These are phyloP conservation scores for Acanthamoeba polyphaga DNA, from an alignment of 208 protist genomes.

Conservation along the genomic window DNA sequence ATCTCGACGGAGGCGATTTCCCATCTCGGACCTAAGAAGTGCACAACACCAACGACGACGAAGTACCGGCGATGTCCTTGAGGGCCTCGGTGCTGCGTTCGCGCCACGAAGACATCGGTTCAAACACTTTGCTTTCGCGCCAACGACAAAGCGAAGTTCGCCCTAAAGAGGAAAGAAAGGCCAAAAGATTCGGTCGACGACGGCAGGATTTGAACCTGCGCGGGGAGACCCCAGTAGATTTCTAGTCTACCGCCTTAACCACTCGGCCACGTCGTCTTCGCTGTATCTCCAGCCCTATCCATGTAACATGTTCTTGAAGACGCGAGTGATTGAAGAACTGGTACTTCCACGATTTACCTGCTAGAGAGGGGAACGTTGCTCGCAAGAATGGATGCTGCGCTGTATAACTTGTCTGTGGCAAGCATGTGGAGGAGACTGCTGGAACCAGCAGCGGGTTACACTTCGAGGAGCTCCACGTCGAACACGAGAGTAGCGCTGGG, in stretches of 20 bases:
- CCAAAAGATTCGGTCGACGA: neutral
- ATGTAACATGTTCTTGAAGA: too few species aligned
- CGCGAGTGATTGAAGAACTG: too few species aligned
- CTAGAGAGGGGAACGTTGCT: too few species aligned
- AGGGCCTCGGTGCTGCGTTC: neutral
- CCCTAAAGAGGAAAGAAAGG: neutral
- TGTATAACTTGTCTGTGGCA: too few species aligned
- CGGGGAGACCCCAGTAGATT: conserved; percentile 16
- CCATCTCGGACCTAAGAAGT: neutral
- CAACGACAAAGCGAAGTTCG: too few species aligned
- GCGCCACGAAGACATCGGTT: neutral
- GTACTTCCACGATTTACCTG: too few species aligned
- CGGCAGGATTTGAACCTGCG: conserved; percentile 16
- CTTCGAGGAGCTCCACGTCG: conserved; percentile 71
- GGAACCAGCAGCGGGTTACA: neutral
- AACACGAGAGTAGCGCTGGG: conserved; percentile 57
- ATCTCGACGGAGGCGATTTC: too few species aligned
- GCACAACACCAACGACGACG: too few species aligned
- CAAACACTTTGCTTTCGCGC: neutral
- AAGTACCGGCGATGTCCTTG: conserved; percentile 46
- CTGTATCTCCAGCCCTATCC: too few species aligned
- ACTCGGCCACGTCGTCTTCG: neutral
- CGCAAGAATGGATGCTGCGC: too few species aligned
- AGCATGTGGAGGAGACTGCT: too few species aligned
- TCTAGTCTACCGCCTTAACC: conserved; percentile 13